phyloP scores from a whole-genome alignment of 2,329 filamentous ascomycete species.

The Fusarium sp. region DNA sequence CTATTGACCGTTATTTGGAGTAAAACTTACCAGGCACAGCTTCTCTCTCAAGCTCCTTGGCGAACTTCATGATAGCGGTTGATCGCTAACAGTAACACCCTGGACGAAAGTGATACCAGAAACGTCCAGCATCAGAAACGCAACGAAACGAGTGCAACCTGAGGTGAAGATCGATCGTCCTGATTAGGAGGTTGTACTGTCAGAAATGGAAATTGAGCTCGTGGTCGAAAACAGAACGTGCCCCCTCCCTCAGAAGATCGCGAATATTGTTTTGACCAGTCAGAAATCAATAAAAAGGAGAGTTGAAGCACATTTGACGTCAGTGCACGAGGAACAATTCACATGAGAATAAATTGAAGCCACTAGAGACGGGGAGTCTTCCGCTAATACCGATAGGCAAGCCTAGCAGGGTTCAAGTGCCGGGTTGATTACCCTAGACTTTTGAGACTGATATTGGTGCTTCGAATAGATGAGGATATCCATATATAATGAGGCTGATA shows the following conservation, averaged over 20 bases:
- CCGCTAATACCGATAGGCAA: background rate
- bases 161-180: background rate
- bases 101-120: constrained; percentile 15
- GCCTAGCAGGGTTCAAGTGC: background rate
- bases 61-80: constrained; percentile 68
- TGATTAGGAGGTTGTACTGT: background rate
- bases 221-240: constrained; percentile 23
- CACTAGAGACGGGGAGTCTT: constrained; percentile 14
- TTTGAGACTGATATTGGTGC: background rate
- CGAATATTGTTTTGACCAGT: constrained; percentile 14
- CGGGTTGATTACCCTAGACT: constrained; percentile 25
- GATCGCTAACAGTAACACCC: constrained; percentile 13
- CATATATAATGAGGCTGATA: background rate
- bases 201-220: background rate
- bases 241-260: constrained; percentile 29
- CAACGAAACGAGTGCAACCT: constrained; percentile 4
- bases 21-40: constrained; percentile 77
- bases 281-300: constrained; percentile 1
- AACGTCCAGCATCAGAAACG: constrained; percentile 29
- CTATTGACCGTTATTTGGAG: constrained; percentile 6
- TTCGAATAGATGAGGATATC: background rate
- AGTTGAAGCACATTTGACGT: constrained; percentile 34
- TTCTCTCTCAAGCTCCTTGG: constrained; percentile 85
- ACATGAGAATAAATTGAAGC: constrained; percentile 10
- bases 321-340: constrained; percentile 30